Conservation (phyloP, 2,329 filamentous ascomycete species). For the Ophiostoma montium region DNA sequence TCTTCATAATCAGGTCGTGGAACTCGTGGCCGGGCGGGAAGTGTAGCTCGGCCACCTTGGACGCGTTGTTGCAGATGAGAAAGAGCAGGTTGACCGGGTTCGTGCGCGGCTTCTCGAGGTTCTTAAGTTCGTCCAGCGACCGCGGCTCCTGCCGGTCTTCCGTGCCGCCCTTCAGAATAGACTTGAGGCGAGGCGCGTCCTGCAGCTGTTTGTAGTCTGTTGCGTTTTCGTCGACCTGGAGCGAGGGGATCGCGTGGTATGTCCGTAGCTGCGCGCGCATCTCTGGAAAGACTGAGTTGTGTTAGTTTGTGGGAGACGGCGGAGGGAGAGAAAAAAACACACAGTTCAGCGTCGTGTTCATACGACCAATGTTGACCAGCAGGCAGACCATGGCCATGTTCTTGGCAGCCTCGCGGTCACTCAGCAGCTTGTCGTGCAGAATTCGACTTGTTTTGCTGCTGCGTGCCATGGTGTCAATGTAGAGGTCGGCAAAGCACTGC, state of each 20-base stretch:
- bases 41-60: constrained; percentile 84
- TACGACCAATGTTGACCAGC: constrained; percentile 89
- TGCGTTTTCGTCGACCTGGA: constrained; percentile 88
- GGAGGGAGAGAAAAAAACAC: constrained; percentile 24
- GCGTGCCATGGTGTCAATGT: constrained; percentile 95
- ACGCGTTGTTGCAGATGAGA: constrained; percentile 76
- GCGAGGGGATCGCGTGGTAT: constrained; percentile 92
- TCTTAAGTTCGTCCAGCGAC: constrained; percentile 70
- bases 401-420: constrained; percentile 80
- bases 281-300: constrained; percentile 73
- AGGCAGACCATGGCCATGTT: constrained; percentile 99
- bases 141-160: constrained; percentile 78
- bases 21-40: constrained; percentile 80
- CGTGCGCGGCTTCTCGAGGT: constrained; percentile 52
- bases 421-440: constrained; percentile 87
- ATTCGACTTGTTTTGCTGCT: constrained; percentile 99
- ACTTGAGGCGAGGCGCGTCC: constrained; percentile 89
- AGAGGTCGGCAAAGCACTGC: constrained; percentile 83
- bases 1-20: constrained; percentile 91
- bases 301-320: no score
- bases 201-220: constrained; percentile 97
- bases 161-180: constrained; percentile 89
- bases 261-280: constrained; percentile 97
- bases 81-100: constrained; percentile 98
- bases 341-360: constrained; percentile 99